Percentiles rank a stretch among this genome's conserved stretches.
Evolutionary conservation across 1,284 basidiomycete species (phyloP).

Genomic region (Ustilago hordei): DNA sequence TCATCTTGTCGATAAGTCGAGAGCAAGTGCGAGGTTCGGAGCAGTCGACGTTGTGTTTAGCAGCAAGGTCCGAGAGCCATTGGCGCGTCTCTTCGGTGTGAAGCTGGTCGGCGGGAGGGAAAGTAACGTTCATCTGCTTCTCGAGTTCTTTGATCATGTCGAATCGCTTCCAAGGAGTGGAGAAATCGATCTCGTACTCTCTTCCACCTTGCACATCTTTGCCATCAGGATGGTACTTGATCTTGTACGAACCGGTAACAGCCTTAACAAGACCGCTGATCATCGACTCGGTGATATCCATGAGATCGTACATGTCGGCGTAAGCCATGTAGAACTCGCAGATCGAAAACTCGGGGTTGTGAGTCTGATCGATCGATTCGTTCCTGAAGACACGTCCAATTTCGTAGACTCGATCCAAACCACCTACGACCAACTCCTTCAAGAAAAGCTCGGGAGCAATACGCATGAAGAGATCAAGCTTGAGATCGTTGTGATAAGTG

Average conservation of each 20-base stretch:
- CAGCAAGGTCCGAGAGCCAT: conserved; percentile 86
- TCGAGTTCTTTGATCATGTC: conserved; percentile 96
- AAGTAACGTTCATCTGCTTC: conserved; percentile 90
- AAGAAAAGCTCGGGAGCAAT: conserved; percentile 98
- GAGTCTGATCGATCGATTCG: conserved; percentile 96
- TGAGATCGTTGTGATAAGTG: conserved; percentile 98
- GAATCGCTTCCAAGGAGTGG: conserved; percentile 97
- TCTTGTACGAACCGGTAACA: conserved; percentile 84
- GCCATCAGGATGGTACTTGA: conserved; percentile 92
- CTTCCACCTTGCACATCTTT: conserved; percentile 77
- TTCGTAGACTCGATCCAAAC: conserved; percentile 96
- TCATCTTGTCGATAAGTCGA: conserved; percentile 95
- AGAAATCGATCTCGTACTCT: conserved; percentile 86
- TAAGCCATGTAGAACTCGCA: conserved; percentile 99
- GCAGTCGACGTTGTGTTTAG: conserved; percentile 92
- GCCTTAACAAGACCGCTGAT: conserved; percentile 91
- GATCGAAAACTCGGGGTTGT: conserved; percentile 76
- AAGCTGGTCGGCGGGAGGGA: conserved; percentile 91
- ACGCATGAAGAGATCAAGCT: conserved; percentile 97
- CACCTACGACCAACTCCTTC: conserved; percentile 97
- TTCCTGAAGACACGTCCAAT: conserved; percentile 98
- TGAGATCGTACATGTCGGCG: conserved; percentile 98
- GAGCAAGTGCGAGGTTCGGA: conserved; percentile 94
- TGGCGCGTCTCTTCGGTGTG: conserved; percentile 89
- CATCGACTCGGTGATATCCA: conserved; percentile 95